A percentile compares a stretch with the other conserved stretches of the same genome.
Conservation (phyloP, 805 yeast species). For the Candida saitoana region DNA sequence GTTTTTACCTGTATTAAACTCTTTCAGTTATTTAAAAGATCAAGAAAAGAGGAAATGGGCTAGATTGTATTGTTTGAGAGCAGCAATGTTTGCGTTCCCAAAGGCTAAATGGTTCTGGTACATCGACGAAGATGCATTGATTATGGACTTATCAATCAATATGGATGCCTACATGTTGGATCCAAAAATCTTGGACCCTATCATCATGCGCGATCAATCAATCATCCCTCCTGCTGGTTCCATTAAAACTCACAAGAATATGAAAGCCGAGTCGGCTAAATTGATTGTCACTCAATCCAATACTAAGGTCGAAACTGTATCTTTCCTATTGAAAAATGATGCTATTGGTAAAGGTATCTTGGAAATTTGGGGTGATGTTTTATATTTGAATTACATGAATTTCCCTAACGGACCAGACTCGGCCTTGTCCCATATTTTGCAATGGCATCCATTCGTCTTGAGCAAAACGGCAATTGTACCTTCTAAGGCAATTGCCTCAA, state of each 20-base stretch:
- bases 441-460: slow-evolving; percentile 88
- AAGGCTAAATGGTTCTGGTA: slow-evolving; percentile 89
- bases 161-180: slow-evolving; percentile 56
- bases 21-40: slow-evolving; percentile 36
- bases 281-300: slow-evolving; percentile 69
- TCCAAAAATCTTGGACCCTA: slow-evolving; percentile 56
- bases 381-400: slow-evolving; percentile 61
- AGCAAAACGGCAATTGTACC: slow-evolving; percentile 72
- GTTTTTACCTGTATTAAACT: slow-evolving; percentile 57
- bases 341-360: slow-evolving; percentile 60
- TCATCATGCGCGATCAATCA: slow-evolving; percentile 67
- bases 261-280: slow-evolving; percentile 50
- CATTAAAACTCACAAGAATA: slow-evolving; percentile 63
- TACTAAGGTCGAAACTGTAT: slow-evolving; percentile 58
- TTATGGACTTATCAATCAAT: slow-evolving; percentile 67
- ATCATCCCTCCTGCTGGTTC: slow-evolving; percentile 65
- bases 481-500: slow-evolving; percentile 33
- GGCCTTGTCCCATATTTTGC: slow-evolving; percentile 83
- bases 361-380: slow-evolving; percentile 77
- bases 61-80: slow-evolving; percentile 60
- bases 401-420: slow-evolving; percentile 57
- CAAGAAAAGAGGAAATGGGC: slow-evolving; percentile 56
- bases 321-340: slow-evolving; percentile 70
- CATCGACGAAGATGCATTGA: slow-evolving; percentile 70
- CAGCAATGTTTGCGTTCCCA: slow-evolving; percentile 94